These are phyloP conservation scores for Aspergillus sp. DNA, from an alignment of 2,329 filamentous ascomycete genomes.

Conservation along the genomic window DNA sequence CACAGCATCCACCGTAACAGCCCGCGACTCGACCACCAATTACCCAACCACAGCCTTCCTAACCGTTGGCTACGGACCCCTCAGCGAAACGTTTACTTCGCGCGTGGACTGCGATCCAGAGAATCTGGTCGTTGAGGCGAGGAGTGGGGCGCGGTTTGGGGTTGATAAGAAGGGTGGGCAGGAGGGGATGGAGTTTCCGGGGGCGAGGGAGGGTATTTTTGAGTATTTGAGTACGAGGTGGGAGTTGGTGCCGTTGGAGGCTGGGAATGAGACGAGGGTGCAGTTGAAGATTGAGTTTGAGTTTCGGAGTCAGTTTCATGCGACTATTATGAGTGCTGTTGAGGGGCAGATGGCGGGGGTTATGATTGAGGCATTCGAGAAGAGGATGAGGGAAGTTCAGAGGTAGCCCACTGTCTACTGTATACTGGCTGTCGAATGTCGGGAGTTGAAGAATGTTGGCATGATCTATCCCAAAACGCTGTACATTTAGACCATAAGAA, in stretches of 20 bases:
- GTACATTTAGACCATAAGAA: conserved; percentile 16
- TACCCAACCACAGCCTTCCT: conserved; percentile 68
- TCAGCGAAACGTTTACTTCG: conserved; percentile 78
- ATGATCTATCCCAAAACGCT: conserved; percentile 9
- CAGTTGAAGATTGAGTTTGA: conserved; percentile 69
- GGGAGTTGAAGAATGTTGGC: neutral
- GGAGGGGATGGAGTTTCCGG: conserved; percentile 50
- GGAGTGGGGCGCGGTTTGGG: conserved; percentile 35
- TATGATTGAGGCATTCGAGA: conserved; percentile 93
- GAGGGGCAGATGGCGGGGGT: conserved; percentile 75
- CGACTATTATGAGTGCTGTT: conserved; percentile 69
- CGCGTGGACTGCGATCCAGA: conserved; percentile 70
- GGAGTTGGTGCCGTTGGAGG: conserved; percentile 34
- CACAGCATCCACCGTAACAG: conserved; percentile 66
- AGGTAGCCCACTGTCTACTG: neutral
- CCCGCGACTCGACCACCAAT: conserved; percentile 52
- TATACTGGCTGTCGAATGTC: too few species aligned
- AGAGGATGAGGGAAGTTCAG: conserved; percentile 54
- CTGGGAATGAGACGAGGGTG: conserved; percentile 58
- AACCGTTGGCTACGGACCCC: conserved; percentile 74
- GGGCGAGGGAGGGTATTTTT: conserved; percentile 43
- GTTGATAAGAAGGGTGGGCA: conserved; percentile 52
- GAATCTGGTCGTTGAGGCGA: conserved; percentile 63
- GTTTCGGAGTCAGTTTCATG: conserved; percentile 85
- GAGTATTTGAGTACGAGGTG: conserved; percentile 41